phyloP scores from a whole-genome alignment of 129 eudicot genomes.

The Pulicaria dysenterica region DNA sequence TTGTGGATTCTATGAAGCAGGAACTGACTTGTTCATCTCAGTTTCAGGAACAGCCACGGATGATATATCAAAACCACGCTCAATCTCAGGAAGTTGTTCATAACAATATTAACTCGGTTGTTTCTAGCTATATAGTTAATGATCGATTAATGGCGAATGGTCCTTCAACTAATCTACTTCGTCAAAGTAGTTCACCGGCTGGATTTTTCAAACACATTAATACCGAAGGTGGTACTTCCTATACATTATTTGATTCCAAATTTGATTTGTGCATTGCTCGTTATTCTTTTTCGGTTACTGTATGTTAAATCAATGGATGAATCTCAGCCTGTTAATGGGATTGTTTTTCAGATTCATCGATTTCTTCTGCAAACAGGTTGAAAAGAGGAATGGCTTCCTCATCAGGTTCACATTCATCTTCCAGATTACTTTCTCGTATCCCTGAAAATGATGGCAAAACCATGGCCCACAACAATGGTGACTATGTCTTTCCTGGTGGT shows the following conservation, averaged over 20 bases:
- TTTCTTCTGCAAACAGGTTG: constrained; percentile 38
- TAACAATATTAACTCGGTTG: constrained; percentile 24
- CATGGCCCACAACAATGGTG: constrained; percentile 29
- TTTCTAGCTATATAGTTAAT: constrained; percentile 15
- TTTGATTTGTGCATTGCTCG: constrained; percentile 1
- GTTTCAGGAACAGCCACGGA: constrained; percentile 35
- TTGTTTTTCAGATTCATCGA: constrained; percentile 30
- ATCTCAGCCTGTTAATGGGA: constrained; percentile 41
- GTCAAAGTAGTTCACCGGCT: constrained; percentile 80
- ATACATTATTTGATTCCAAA: neutral
- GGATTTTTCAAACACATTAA: constrained; percentile 59
- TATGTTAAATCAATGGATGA: constrained; percentile 44
- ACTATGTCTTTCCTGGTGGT: constrained; percentile 31
- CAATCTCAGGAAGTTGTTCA: constrained; percentile 25
- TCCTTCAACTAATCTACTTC: constrained; percentile 48
- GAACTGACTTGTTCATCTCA: constrained; percentile 33
- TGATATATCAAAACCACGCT: constrained; percentile 37
- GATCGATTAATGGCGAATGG: neutral
- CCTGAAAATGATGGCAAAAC: constrained; percentile 47
- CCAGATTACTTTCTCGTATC: constrained; percentile 43
- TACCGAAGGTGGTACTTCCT: constrained; percentile 49
- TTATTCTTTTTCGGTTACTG: constrained; percentile 48
- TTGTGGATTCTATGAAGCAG: constrained; percentile 39
- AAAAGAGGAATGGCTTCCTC: constrained; percentile 40
- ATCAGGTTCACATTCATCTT: constrained; percentile 39